phyloP scores from a whole-genome alignment of 106 monocot species.

The Dioscorea alata region DNA sequence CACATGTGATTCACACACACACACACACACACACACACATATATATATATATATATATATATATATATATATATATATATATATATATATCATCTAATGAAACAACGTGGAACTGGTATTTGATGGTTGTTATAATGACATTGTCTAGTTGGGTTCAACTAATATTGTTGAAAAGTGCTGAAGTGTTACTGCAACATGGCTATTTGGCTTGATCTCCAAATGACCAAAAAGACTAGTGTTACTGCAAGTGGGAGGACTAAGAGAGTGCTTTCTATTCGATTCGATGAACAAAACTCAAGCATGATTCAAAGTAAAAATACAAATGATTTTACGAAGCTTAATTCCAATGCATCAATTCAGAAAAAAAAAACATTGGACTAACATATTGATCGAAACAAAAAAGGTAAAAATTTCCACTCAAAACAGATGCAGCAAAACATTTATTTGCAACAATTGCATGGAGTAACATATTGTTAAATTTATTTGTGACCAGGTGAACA shows the following conservation, averaged over 20 bases:
- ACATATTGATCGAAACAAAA: slow-evolving; percentile 8
- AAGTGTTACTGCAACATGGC: slow-evolving; percentile 8
- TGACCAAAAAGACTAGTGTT: neutral
- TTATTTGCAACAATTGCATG: neutral
- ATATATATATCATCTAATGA: too few species aligned
- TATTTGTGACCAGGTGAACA: slow-evolving; percentile 22
- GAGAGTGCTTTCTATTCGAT: slow-evolving; percentile 14
- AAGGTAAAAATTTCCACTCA: slow-evolving; percentile 20
- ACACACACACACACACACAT: too few species aligned
- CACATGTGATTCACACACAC: too few species aligned
- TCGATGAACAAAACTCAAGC: neutral
- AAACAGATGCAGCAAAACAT: neutral
- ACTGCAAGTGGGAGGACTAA: slow-evolving; percentile 3
- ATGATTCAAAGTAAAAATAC: neutral
- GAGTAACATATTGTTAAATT: neutral
- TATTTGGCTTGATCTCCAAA: slow-evolving; percentile 22
- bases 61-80: too few species aligned
- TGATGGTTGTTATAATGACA: too few species aligned
- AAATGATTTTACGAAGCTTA: neutral
- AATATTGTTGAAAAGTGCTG: too few species aligned
- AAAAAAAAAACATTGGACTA: neutral
- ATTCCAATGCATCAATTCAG: neutral
- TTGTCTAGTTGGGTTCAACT: too few species aligned
- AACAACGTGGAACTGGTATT: too few species aligned
- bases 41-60: too few species aligned